These are phyloP conservation scores for Adansonia grandidieri DNA, from an alignment of 441 rosid genomes.

Conservation along the genomic window DNA sequence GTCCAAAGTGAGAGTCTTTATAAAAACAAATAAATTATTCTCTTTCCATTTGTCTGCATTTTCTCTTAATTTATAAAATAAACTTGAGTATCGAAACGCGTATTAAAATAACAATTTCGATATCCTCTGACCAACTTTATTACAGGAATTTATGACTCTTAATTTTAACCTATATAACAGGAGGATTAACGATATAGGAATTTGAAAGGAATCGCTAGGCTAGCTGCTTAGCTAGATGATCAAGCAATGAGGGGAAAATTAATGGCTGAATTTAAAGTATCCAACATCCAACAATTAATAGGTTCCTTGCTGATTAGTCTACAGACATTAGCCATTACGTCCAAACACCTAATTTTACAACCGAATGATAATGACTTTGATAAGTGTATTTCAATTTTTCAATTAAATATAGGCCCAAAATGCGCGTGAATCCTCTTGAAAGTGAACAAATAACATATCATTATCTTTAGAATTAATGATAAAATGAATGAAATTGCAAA, in stretches of 20 bases:
- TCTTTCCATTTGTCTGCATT: no score
- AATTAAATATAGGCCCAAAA: neutral
- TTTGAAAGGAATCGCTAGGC: neutral
- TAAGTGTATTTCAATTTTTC: neutral
- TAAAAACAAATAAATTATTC: no score
- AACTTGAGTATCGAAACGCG: no score
- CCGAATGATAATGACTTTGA: constrained; percentile 2
- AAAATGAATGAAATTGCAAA: no score
- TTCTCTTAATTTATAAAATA: no score
- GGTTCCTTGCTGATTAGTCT: neutral
- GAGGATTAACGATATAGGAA: neutral
- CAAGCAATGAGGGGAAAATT: neutral
- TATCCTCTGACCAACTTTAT: no score
- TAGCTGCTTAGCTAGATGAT: neutral
- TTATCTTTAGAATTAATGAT: neutral
- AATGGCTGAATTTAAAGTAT: neutral
- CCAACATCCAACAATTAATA: neutral
- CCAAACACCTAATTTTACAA: neutral
- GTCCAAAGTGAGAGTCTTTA: no score
- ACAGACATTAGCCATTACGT: neutral
- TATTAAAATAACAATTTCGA: no score
- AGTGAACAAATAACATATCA: neutral
- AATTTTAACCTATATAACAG: no score
- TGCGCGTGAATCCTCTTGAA: neutral
- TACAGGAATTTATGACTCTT: no score